Evolutionary conservation across 148 eudicot genomes (phyloP).

Genomic region (Persicaria maculosa): DNA sequence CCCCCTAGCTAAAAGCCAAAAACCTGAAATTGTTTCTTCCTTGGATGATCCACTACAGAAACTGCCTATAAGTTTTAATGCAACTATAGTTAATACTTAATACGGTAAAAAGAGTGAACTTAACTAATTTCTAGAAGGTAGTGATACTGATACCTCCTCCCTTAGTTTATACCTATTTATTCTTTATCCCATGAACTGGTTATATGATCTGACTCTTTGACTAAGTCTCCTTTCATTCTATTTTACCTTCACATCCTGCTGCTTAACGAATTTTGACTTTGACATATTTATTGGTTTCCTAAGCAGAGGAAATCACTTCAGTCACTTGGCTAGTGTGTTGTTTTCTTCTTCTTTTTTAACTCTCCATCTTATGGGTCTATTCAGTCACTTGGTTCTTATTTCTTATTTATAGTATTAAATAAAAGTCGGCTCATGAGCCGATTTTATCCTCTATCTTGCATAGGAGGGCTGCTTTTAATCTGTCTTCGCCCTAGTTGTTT

Average conservation of each 20-base stretch:
- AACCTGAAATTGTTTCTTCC: not conserved
- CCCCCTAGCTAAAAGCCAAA: too few species aligned
- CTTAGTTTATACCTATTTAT: not conserved
- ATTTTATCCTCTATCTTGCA: too few species aligned
- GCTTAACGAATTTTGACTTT: not conserved
- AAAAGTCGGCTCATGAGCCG: too few species aligned
- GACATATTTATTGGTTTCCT: not conserved
- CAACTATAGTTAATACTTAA: not conserved
- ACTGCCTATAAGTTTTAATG: not conserved
- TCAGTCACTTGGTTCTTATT: too few species aligned
- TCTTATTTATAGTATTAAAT: too few species aligned
- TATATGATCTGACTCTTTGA: not conserved
- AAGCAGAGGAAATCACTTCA: not conserved
- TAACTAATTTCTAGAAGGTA: not conserved
- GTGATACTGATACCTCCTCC: too few species aligned
- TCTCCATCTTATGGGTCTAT: not conserved
- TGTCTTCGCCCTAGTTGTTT: too few species aligned
- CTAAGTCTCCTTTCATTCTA: not conserved
- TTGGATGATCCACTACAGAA: not conserved
- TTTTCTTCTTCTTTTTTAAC: not conserved
- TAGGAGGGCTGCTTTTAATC: too few species aligned
- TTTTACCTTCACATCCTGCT: not conserved
- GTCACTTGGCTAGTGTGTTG: not conserved
- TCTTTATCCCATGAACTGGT: not conserved
- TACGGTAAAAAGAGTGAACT: not conserved